Evolutionary conservation across 1,139 yeast species (phyloP).

Genomic region (Saccharomyces hybrid): DNA sequence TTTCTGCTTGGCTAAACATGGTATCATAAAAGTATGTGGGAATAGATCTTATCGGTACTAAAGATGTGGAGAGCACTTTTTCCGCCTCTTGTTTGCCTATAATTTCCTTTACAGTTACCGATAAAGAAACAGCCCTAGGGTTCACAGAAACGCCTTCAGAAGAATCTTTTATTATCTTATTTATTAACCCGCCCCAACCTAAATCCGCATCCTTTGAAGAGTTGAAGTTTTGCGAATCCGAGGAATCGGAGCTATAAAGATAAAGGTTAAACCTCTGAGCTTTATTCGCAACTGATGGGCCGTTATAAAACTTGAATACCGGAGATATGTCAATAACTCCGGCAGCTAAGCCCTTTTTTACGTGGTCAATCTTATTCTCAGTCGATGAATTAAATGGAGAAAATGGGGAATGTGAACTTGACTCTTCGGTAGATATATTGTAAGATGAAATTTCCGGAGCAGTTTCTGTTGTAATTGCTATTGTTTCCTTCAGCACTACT

Average conservation of each 20-base stretch:
- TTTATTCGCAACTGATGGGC: constrained; percentile 49
- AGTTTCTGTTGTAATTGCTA: constrained; percentile 28
- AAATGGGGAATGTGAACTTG: constrained; percentile 12
- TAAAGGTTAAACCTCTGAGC: constrained; percentile 66
- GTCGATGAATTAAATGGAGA: constrained; percentile 15
- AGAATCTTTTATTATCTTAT: constrained; percentile 70
- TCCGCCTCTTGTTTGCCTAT: constrained; percentile 40
- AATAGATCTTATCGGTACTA: constrained; percentile 40
- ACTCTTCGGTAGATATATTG: constrained; percentile 18
- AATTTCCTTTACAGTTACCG: constrained; percentile 67
- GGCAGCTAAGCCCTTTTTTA: constrained; percentile 78
- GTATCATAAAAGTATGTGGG: constrained; percentile 60
- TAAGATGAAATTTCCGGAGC: constrained; percentile 10
- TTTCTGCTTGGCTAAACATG: constrained; percentile 49
- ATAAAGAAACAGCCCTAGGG: constrained; percentile 69
- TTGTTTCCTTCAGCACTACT: constrained; percentile 58
- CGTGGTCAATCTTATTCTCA: constrained; percentile 33
- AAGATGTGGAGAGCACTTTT: constrained; percentile 37
- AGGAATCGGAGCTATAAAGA: constrained; percentile 35
- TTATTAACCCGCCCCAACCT: constrained; percentile 88
- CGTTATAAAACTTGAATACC: constrained; percentile 59
- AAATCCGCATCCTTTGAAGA: constrained; percentile 31
- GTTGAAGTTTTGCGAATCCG: background rate
- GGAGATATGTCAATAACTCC: constrained; percentile 85
- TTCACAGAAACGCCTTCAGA: constrained; percentile 73